Percentiles rank a stretch among this genome's conserved stretches.
Conservation (phyloP, 257 asterid genomes). For the Nicotiana benthamiana region DNA sequence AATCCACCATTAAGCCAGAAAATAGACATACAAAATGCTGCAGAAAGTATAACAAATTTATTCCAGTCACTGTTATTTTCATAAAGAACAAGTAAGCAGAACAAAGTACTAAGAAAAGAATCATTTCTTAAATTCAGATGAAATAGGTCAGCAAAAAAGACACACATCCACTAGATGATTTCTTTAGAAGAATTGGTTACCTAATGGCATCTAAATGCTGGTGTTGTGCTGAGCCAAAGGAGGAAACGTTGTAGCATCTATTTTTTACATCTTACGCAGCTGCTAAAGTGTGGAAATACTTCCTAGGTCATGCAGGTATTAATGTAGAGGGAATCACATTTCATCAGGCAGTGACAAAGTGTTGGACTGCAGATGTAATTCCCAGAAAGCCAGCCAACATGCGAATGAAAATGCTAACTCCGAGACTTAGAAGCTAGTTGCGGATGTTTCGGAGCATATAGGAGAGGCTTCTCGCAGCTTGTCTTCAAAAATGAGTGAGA, state of each 20-base stretch:
- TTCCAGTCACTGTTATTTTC: background rate
- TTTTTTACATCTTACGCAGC: no score
- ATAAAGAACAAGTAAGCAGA: background rate
- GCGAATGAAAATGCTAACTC: conserved; percentile 19
- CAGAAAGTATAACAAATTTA: background rate
- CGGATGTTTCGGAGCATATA: conserved; percentile 13
- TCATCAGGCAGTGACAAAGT: no score
- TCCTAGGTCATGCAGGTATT: no score
- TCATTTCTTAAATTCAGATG: background rate
- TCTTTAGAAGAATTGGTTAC: no score
- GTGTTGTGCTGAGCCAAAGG: no score
- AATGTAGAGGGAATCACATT: no score
- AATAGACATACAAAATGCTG: background rate
- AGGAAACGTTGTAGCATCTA: no score
- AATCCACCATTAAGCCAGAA: background rate
- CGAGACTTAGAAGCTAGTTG: background rate
- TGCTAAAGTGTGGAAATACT: no score
- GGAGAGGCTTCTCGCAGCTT: background rate
- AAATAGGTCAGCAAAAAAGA: no score
- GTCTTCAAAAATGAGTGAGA: background rate
- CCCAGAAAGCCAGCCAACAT: background rate
- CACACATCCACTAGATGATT: no score
- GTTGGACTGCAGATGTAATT: background rate
- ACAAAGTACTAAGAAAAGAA: background rate
- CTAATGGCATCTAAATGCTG: no score